phyloP scores from a whole-genome alignment of 2,329 filamentous ascomycete species.

The Aspergillus quadrilineatus region DNA sequence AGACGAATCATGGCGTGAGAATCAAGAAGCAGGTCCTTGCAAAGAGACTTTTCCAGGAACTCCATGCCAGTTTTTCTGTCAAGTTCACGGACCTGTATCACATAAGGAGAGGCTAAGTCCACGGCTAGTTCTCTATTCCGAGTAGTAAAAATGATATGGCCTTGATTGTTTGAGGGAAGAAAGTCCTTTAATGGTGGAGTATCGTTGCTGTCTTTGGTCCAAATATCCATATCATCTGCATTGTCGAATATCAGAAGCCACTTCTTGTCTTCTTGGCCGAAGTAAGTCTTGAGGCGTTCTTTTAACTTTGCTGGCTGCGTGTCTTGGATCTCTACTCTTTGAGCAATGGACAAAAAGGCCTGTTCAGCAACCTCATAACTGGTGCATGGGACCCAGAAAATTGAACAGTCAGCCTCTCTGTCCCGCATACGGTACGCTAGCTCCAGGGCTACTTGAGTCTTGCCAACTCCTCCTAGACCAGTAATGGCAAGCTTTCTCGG shows the following conservation, averaged over 20 bases:
- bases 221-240: slow-evolving; percentile 22
- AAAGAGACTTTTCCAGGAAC: background rate
- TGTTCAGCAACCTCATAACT: slow-evolving; percentile 19
- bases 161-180: slow-evolving; percentile 21
- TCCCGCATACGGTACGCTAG: slow-evolving; percentile 14
- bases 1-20: slow-evolving; percentile 4
- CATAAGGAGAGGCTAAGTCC: slow-evolving; percentile 13
- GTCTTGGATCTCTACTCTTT: background rate
- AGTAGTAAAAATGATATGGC: slow-evolving; percentile 28
- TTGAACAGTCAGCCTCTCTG: slow-evolving; percentile 12
- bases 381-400: slow-evolving; percentile 31
- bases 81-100: background rate
- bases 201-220: background rate
- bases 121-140: slow-evolving; percentile 20
- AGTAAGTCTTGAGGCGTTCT: slow-evolving; percentile 7
- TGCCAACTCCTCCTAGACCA: background rate
- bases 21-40: slow-evolving; percentile 14
- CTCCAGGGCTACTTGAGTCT: background rate
- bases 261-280: slow-evolving; percentile 11
- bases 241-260: slow-evolving; percentile 28
- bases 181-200: background rate
- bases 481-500: background rate
- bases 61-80: background rate
- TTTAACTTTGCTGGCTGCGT: slow-evolving; percentile 4
- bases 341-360: slow-evolving; percentile 10